Base-by-base conservation (phyloP, 805 yeast genomes). In the Metschnikowia sp. region DNA sequence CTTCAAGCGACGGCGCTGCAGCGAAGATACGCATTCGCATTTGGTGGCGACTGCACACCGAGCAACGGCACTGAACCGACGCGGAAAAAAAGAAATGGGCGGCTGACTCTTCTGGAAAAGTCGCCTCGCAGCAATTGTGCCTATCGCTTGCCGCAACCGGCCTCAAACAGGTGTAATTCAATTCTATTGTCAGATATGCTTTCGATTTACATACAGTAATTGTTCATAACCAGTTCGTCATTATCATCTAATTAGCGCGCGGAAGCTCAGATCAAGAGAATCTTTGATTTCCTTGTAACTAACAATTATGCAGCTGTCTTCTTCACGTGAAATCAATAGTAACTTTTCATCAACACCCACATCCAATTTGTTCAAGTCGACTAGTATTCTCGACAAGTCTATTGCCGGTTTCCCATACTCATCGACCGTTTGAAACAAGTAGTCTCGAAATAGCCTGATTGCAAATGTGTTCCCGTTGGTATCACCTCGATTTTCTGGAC, bases 271-370 rank as follows among this genome's bases (percentile, higher is more conserved):
- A 51, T 85, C 92, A 33, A 90, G 75, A 56, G 86, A 67, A 54
- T 79, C 85, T 62, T 83, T 81, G 52, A 94, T 71, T 65, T 90
- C 96, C 68, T 86, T 86, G 65, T 86, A 94, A 57, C 91, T 82
- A 45, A 88, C 85, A 36, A 94, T 83, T 51, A 94, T 70, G 63
- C 97, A 90, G 39, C 81, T 84, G 70, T 83, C 84, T 61, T 89
- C 96, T 63, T 91, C 96, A 10, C 85, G 79, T 32, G 94, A 84
- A 1, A 89, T 88, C 44, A 94, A 75, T 62, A 91, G 70, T 12
- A 94, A 67, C 55, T 80, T 82, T 66, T 94, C 99, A 43, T 88
- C 90, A 32, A 85, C 77, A 1, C 97, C 98, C 6, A 92, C 95
- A 62, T 94, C 99, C 54, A 94, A 72, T 66, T 92, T 94, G 68